Base-by-base conservation (phyloP, 768 basidiomycete genomes). In the Lepiota subincarnata region DNA sequence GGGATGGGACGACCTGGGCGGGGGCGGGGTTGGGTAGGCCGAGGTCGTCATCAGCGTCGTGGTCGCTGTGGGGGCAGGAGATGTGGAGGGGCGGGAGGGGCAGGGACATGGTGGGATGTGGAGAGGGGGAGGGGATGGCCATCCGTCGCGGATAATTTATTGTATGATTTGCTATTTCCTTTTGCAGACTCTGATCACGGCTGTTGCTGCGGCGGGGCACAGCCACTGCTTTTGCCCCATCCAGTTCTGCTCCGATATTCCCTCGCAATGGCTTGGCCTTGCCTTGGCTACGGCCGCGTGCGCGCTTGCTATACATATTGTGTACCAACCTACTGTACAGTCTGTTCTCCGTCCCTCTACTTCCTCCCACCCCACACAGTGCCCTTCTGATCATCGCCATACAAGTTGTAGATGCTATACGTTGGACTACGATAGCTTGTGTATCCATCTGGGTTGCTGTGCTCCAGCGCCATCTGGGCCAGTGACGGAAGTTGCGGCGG, bases 331-430 rank as follows among this genome's bases (percentile, higher is more conserved):
- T 41, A 12, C 22, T 22, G 18, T 22, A 12, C n/a, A 41, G 6
- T 18, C 46, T 34, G 14, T 35, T 19, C 16, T 20, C 28, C 34
- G 26, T n/a, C 26, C 36, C 24, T 38, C 26, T 22, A 43, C 43
- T 35, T 53, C 4, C 20, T 53, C 4, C 20, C 24, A n/a, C 50
- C 42, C n/a, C 28, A 28, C 8, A 53, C 62, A 50, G 61, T 59
- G 57, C 82, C 83, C 69, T 80, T 87, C 59, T 81, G 70, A 40
- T 83, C 83, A 28, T 68, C 73, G 48, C 81, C 84, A 62, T 90
- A 90, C 58, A 89, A 59, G 37, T 85, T 85, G 62, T 86, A 91
- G 51, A 92, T 80, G 64, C 89, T 92, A 59, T 91, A 91, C 4
- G 89, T 91, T 14, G 89, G 87, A 61, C 89, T 89, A 56, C 82